These are phyloP conservation scores for Populus davidiana DNA, from an alignment of 345 rosid species.

Conservation along the genomic window DNA sequence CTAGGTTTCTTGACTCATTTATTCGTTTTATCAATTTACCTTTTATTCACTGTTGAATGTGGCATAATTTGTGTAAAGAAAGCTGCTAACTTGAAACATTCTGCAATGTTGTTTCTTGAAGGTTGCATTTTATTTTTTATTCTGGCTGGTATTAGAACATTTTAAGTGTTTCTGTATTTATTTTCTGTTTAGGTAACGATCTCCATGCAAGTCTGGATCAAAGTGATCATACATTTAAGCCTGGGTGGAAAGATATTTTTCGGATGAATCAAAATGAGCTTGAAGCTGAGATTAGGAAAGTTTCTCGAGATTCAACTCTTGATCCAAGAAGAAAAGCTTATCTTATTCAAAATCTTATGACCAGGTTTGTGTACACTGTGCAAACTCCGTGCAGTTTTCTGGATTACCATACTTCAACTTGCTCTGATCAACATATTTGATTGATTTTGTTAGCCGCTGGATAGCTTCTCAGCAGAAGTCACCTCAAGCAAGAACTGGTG, in stretches of 20 bases:
- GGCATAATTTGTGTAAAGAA: background rate
- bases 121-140: background rate
- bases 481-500: constrained; percentile 40
- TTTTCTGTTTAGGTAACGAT: constrained; percentile 33
- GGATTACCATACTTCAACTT: constrained; percentile 8
- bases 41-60: background rate
- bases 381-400: background rate
- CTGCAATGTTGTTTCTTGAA: constrained; percentile 8
- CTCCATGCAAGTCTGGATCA: constrained; percentile 43
- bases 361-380: constrained; percentile 44
- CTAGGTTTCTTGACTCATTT: constrained; percentile 29
- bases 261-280: constrained; percentile 74
- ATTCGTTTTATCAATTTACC: background rate
- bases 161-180: constrained; percentile 5
- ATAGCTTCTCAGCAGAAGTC: constrained; percentile 65
- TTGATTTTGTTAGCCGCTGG: constrained; percentile 55
- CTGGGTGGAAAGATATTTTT: constrained; percentile 66
- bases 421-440: constrained; percentile 7
- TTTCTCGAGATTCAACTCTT: constrained; percentile 74
- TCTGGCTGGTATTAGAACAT: background rate
- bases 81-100: constrained; percentile 10
- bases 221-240: constrained; percentile 50
- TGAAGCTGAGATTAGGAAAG: constrained; percentile 60
- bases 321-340: constrained; percentile 73
- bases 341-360: constrained; percentile 72